Percentiles rank a stretch among this genome's conserved stretches.
Evolutionary conservation across 1,284 basidiomycete species (phyloP).

Genomic region (Ustilago vetiveriae): DNA sequence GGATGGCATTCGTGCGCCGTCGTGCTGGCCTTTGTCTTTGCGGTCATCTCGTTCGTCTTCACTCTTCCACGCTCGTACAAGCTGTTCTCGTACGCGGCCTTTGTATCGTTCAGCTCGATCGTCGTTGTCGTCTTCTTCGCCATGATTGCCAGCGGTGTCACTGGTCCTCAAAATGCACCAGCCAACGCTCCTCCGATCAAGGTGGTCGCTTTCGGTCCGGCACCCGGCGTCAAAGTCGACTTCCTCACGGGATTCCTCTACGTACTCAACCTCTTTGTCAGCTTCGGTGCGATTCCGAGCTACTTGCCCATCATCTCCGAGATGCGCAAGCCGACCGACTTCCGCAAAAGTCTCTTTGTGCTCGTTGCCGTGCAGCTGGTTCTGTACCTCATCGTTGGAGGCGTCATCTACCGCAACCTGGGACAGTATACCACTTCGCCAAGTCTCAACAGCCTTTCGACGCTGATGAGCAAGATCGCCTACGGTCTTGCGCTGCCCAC

Average conservation of each 20-base stretch:
- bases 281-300: conserved; percentile 52
- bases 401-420: conserved; percentile 57
- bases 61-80: conserved; percentile 58
- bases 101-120: conserved; percentile 60
- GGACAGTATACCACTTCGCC: conserved; percentile 62
- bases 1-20: conserved; percentile 57
- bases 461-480: conserved; percentile 47
- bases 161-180: conserved; percentile 47
- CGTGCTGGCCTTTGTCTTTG: conserved; percentile 48
- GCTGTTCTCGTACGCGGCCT: conserved; percentile 52
- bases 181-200: conserved; percentile 36
- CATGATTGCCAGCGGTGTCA: conserved; percentile 58
- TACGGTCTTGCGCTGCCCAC: conserved; percentile 61
- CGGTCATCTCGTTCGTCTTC: conserved; percentile 57
- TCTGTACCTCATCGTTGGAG: conserved; percentile 60
- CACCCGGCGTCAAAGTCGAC: conserved; percentile 38
- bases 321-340: conserved; percentile 56
- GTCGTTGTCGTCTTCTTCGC: conserved; percentile 55
- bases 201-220: conserved; percentile 51
- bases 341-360: conserved; percentile 45
- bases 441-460: conserved; percentile 50
- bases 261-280: conserved; percentile 55
- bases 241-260: conserved; percentile 55
- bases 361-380: conserved; percentile 52
- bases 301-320: conserved; percentile 61